These are phyloP conservation scores for Leccinum rimulosum DNA, from an alignment of 768 basidiomycete species.

Conservation along the genomic window DNA sequence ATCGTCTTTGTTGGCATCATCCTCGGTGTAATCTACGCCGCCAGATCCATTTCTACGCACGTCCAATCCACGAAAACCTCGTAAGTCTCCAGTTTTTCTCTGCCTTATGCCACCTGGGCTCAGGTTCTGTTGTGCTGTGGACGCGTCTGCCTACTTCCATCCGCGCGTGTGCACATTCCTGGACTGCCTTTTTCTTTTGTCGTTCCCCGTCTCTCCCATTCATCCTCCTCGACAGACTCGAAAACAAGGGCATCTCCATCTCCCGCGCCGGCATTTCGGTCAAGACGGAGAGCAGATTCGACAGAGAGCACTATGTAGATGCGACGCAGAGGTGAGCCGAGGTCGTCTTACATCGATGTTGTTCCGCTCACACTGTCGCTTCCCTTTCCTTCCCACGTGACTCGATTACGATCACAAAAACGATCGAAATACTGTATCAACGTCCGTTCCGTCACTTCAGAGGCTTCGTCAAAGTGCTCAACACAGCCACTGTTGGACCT, in stretches of 20 bases:
- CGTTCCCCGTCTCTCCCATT: neutral
- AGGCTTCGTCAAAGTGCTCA: constrained; percentile 51
- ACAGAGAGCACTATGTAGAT: constrained; percentile 65
- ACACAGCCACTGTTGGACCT: constrained; percentile 40
- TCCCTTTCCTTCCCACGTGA: neutral
- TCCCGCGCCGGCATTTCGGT: constrained; percentile 62
- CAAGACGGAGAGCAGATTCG: constrained; percentile 58
- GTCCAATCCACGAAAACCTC: constrained; percentile 51
- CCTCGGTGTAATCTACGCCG: constrained; percentile 39
- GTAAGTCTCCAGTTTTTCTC: constrained; percentile 37
- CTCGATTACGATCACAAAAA: neutral
- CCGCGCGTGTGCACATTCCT: neutral
- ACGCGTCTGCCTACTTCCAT: neutral
- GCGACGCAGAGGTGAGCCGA: constrained; percentile 63
- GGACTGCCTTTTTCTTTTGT: neutral
- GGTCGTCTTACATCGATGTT: neutral
- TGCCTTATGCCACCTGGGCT: no score
- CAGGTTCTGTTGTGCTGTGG: neutral
- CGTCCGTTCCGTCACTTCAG: constrained; percentile 20
- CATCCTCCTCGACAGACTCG: constrained; percentile 31
- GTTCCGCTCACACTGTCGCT: neutral
- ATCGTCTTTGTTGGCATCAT: constrained; percentile 45
- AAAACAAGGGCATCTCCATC: constrained; percentile 54
- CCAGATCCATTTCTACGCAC: constrained; percentile 39
- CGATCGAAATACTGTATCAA: neutral